Evolutionary conservation across 805 yeast species (phyloP).

Genomic region (Tetrapisispora pingtungensis): DNA sequence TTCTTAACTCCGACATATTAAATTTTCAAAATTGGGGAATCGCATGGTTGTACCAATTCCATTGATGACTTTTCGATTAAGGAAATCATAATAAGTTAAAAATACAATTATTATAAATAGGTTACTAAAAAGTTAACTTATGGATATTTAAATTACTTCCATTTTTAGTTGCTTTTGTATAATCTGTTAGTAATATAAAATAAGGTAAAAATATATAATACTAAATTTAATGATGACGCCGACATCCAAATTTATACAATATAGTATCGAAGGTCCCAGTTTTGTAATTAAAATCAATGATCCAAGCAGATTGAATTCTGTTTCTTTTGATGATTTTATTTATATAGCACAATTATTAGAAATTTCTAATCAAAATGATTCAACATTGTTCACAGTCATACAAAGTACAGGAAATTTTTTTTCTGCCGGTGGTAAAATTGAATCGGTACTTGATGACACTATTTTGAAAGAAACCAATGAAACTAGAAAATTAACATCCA

Average conservation of each 20-base stretch:
- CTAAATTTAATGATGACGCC: neutral
- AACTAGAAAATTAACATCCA: slow-evolving; percentile 22
- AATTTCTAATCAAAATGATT: slow-evolving; percentile 50
- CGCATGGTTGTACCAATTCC: neutral
- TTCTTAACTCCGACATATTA: neutral
- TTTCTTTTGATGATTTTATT: slow-evolving; percentile 54
- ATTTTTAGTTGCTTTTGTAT: too few species aligned
- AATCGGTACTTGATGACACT: slow-evolving; percentile 5
- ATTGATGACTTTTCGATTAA: neutral
- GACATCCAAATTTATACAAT: slow-evolving; percentile 3
- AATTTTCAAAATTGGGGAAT: neutral
- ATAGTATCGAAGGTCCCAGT: slow-evolving; percentile 20
- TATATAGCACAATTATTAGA: slow-evolving; percentile 48
- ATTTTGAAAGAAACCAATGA: slow-evolving; percentile 1
- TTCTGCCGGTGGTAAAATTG: slow-evolving; percentile 68
- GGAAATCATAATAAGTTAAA: too few species aligned
- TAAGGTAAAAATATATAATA: too few species aligned
- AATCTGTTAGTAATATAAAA: neutral
- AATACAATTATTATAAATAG: too few species aligned
- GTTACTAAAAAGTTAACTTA: too few species aligned
- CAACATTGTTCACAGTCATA: slow-evolving; percentile 55
- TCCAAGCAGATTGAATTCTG: slow-evolving; percentile 55
- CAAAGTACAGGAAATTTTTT: slow-evolving; percentile 67
- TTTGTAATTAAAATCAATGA: slow-evolving; percentile 58
- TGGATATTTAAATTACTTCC: too few species aligned